Percentiles rank a stretch among this genome's conserved stretches.
Conservation (phyloP, 2,329 filamentous ascomycete genomes). For the Leptoxyphium fumago region DNA sequence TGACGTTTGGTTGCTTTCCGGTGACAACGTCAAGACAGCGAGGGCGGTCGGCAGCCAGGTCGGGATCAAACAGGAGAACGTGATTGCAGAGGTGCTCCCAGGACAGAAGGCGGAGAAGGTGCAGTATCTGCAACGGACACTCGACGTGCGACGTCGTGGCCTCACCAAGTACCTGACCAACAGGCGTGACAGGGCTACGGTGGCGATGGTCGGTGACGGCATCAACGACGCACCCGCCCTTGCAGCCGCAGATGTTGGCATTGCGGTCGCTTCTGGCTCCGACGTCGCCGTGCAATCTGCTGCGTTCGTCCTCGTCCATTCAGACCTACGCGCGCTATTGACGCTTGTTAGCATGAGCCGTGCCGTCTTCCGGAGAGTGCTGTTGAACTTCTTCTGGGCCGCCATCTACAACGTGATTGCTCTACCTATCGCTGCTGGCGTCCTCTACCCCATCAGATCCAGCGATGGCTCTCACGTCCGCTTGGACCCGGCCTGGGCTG, state of each 20-base stretch:
- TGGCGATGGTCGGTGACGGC: constrained; percentile 77
- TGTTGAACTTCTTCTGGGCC: constrained; percentile 78
- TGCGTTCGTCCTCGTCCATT: constrained; percentile 65
- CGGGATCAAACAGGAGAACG: constrained; percentile 57
- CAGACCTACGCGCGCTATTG: constrained; percentile 53
- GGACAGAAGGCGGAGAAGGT: constrained; percentile 67
- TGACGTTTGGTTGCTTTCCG: constrained; percentile 82
- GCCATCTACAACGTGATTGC: constrained; percentile 66
- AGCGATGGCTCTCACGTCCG: constrained; percentile 39
- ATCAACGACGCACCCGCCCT: constrained; percentile 78
- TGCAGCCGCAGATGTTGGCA: constrained; percentile 65
- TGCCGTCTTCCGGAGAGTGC: constrained; percentile 61
- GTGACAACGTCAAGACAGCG: constrained; percentile 78
- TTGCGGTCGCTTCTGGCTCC: constrained; percentile 65
- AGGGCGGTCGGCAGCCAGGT: constrained; percentile 60
- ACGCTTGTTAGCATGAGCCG: constrained; percentile 58
- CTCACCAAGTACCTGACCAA: constrained; percentile 4
- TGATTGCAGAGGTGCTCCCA: constrained; percentile 78
- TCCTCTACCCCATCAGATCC: constrained; percentile 47
- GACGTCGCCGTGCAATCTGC: constrained; percentile 73
- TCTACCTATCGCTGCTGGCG: constrained; percentile 68
- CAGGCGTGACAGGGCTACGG: constrained; percentile 33
- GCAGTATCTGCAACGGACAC: constrained; percentile 27
- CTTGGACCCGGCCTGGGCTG: constrained; percentile 72
- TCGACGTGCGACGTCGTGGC: constrained; percentile 3